A percentile compares a stretch with the other conserved stretches of the same genome.
These are phyloP conservation scores for Escallonia rubra DNA, from an alignment of 129 eudicot species.

Conservation along the genomic window DNA sequence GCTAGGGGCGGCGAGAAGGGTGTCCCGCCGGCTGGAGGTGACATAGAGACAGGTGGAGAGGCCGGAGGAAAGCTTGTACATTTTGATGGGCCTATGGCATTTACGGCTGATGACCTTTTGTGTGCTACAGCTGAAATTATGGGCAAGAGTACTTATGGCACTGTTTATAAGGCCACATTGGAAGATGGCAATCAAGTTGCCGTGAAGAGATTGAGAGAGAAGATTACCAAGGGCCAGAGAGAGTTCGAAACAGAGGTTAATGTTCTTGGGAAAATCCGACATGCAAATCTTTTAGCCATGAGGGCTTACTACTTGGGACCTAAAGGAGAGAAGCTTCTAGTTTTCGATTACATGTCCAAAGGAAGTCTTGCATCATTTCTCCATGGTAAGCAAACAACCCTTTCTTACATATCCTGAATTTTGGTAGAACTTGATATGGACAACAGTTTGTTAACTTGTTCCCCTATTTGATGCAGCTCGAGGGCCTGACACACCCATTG, in stretches of 20 bases:
- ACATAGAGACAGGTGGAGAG: conserved; percentile 56
- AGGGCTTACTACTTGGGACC: conserved; percentile 85
- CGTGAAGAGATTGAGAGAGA: conserved; percentile 85
- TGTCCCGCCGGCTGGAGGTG: conserved; percentile 43
- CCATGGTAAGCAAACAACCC: conserved; percentile 43
- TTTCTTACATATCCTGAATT: too few relatives aligned
- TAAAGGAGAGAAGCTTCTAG: conserved; percentile 89
- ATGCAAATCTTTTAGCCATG: conserved; percentile 69
- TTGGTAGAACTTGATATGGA: too few relatives aligned
- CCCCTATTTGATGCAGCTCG: conserved; percentile 51
- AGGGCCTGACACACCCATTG: conserved; percentile 53
- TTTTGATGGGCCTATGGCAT: conserved; percentile 77
- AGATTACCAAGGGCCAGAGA: conserved; percentile 61
- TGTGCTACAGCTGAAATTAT: conserved; percentile 92
- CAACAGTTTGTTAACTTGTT: not conserved
- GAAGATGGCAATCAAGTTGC: conserved; percentile 82
- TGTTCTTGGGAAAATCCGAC: conserved; percentile 66
- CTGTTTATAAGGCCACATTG: conserved; percentile 80
- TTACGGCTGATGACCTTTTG: conserved; percentile 80
- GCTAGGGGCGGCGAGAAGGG: conserved; percentile 39
- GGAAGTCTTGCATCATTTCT: conserved; percentile 80
- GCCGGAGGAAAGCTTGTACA: conserved; percentile 85
- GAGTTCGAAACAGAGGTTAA: conserved; percentile 74
- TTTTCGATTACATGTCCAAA: conserved; percentile 76
- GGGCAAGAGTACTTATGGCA: conserved; percentile 93